These are phyloP conservation scores for Trichoderma sp. DNA, from an alignment of 2,329 filamentous ascomycete species.

Conservation along the genomic window DNA sequence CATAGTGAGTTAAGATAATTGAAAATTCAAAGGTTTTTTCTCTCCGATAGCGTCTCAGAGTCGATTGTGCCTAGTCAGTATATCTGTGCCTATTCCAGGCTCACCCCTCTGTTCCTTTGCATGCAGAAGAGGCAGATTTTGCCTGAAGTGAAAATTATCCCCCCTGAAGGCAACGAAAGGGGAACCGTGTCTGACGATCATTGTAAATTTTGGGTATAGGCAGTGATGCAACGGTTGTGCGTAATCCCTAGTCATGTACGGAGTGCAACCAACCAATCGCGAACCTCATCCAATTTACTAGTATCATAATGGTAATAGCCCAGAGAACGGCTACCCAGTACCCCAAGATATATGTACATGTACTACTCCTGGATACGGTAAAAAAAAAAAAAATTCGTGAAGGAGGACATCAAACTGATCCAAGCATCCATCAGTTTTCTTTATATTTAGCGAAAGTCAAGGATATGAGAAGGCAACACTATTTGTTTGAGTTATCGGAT, in stretches of 20 bases:
- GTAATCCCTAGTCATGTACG: background rate
- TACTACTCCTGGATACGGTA: no score
- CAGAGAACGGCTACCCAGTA: background rate
- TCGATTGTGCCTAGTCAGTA: background rate
- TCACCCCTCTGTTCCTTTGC: background rate
- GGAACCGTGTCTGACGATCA: background rate
- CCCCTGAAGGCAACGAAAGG: background rate
- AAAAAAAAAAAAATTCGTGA: no score
- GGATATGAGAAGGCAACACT: background rate
- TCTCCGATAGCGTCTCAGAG: background rate
- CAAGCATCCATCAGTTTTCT: background rate
- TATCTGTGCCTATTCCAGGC: background rate
- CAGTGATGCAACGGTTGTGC: background rate
- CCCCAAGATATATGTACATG: background rate
- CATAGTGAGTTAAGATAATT: background rate
- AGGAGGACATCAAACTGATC: background rate
- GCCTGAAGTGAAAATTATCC: background rate
- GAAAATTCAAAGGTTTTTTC: background rate
- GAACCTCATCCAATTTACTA: background rate
- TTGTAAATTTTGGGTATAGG: background rate
- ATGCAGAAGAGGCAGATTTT: background rate
- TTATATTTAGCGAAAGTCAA: background rate
- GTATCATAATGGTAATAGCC: background rate
- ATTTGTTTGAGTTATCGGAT: background rate
- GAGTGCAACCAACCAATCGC: background rate